Base-by-base conservation (phyloP, 352 stramenopile species). In the Globisporangium irregulare region DNA sequence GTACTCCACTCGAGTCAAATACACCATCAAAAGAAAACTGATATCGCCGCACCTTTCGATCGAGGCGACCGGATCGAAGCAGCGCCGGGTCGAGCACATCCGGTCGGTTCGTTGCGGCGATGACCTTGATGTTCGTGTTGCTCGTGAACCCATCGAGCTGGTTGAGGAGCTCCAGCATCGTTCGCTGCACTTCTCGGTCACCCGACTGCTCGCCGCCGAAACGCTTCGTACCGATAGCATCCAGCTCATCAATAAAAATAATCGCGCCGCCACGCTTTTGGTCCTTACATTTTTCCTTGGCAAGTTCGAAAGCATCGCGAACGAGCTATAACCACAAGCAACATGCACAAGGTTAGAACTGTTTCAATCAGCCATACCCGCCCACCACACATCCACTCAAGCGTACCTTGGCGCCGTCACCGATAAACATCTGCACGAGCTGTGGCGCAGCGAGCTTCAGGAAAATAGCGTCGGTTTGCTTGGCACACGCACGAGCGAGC, bases 161-260 rank as follows among this genome's bases (percentile, higher is more conserved):
- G 79, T 97, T 98, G 46, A 99, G 81, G 55, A 99, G 87, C 82
- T 99, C 97, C 53, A 99, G 81, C 97, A 99, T 99, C 66, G 97
- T 99, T 46, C 97, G 91, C 82, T 99, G 97, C 29, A 99, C 96
- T 81, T 99, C 97, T 48, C 96, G 88, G 75, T 99, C 96, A 55
- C 98, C 91, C 27, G 92, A 98, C 62, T 98, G 92, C 53, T 98
- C 98, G 7, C 98, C 96, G 61, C 98, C 98, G 43, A 99, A 99
- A 60, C 97, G 93, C 81, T 99, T 99, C 15, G 97, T 98, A 66
- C 97, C 97, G 79, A 99, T 99, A 9, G 97, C 97, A 88, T 99
- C 97, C 70, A 99, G 65, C 84, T 99, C 97, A 75, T 99, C 97
- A 82, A 99, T 99, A 80, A 99, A 99, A 67, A 99, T 98, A 77